Evolutionary conservation across 148 eudicot species (phyloP), one percentile per base, ranked within the genome.

Genomic region (Hydrangea macrophylla): DNA sequence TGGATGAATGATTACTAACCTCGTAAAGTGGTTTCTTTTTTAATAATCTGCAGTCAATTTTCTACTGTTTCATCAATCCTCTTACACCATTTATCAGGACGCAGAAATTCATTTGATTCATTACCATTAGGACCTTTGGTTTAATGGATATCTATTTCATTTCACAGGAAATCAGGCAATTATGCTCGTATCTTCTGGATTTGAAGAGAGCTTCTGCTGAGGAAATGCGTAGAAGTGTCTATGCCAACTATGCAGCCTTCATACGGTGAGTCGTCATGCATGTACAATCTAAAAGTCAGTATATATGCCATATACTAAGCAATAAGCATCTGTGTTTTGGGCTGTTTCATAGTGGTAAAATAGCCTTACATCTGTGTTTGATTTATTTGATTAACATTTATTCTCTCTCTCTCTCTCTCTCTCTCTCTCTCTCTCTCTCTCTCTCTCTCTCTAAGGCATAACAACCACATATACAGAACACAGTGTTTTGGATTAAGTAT

Each of bases 141-240:
- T 2, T 11, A 48, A 48, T 18, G n/a, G 6, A 48, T 48, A 35
- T 13, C 0, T 25, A 44, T 15, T 51, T 66, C 37, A 1, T 26
- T 67, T 71, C 32, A 48, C 87, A 94, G 99, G 99, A 94, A 75
- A 85, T 94, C 76, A 91, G 89, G 68, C 90, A 91, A 55, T 79
- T 94, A 70, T 89, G 97, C 79, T 72, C 97, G 12, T 77, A 94
- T 81, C 83, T 94, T 69, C 26, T 87, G 86, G 99, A 94, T 73
- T 70, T 94, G 69, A 94, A 94, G 89, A 88, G 76, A 80, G 90
- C 93, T 57, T 94, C 99, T 40, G 96, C 92, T 33, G 99, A 94
- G 79, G 99, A 94, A 84, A 94, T 94, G 97, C 85, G 99, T 17
- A 85, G 84, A 80, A 90, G 96, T 82, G 99, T 94, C 25, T 94